Conservation (phyloP, 1,284 basidiomycete genomes). For the Hortiboletus rubellus region DNA sequence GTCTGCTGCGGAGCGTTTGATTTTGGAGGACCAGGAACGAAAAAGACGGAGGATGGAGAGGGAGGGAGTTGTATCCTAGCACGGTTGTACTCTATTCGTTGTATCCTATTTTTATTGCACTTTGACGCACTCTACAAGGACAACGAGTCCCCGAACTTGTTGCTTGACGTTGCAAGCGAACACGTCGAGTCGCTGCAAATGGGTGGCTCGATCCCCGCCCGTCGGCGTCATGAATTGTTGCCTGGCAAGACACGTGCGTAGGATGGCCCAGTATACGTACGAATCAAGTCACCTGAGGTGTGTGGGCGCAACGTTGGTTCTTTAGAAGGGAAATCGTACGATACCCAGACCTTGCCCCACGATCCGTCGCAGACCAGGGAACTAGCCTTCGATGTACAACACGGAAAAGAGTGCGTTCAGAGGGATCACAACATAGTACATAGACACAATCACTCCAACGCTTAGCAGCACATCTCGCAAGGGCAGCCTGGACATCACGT, state of each 20-base stretch:
- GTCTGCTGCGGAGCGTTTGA: constrained; percentile 82
- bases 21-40: constrained; percentile 84
- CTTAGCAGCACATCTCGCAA: constrained; percentile 36
- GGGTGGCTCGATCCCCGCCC: not conserved
- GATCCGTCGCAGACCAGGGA: not conserved
- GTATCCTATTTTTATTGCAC: not conserved
- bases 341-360: not conserved
- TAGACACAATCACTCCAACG: not conserved
- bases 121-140: too few relatives aligned
- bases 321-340: not conserved
- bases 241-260: not conserved
- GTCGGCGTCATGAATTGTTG: too few relatives aligned
- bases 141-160: too few relatives aligned
- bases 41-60: constrained; percentile 72
- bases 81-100: constrained; percentile 7
- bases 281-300: too few relatives aligned
- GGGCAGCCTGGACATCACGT: constrained; percentile 26
- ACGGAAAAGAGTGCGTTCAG: constrained; percentile 3
- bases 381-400: constrained; percentile 13
- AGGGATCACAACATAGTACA: constrained; percentile 12
- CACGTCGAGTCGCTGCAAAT: not conserved
- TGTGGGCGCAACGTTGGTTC: not conserved
- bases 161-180: not conserved
- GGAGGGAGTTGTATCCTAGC: constrained; percentile 38
- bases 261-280: not conserved